Conservation (phyloP, 2,329 filamentous ascomycete species). For the Fusarium sp. region DNA sequence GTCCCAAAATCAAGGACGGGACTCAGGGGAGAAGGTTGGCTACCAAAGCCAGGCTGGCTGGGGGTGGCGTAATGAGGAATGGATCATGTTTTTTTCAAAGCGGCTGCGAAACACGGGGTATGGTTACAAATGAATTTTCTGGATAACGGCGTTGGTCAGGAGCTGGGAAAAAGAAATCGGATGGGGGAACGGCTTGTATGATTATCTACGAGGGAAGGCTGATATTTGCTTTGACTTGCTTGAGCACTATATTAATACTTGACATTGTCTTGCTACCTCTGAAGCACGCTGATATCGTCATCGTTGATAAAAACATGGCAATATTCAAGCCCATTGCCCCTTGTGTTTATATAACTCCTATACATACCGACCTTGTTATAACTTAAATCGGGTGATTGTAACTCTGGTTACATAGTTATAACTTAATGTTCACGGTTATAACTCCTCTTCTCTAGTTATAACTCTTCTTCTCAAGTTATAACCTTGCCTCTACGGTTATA, state of each 20-base stretch:
- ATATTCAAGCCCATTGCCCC: background rate
- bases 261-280: background rate
- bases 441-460: background rate
- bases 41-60: background rate
- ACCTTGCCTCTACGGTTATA: background rate
- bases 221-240: background rate
- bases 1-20: background rate
- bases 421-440: background rate
- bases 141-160: constrained; percentile 5
- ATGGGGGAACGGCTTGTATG: background rate
- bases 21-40: background rate
- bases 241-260: background rate
- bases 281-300: background rate
- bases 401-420: background rate
- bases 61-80: constrained; percentile 18
- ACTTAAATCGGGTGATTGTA: background rate
- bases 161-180: background rate
- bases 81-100: background rate
- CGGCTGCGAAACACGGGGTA: background rate
- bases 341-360: background rate
- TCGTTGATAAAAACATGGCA: background rate
- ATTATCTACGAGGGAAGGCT: background rate
- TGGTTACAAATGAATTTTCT: background rate
- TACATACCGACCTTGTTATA: background rate
- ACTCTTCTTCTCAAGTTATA: background rate